Evolutionary conservation across 176 grass and related monocot genomes (phyloP), one percentile per base, ranked within the genome.

Genomic region (Rhipidocladum racemiflorum): DNA sequence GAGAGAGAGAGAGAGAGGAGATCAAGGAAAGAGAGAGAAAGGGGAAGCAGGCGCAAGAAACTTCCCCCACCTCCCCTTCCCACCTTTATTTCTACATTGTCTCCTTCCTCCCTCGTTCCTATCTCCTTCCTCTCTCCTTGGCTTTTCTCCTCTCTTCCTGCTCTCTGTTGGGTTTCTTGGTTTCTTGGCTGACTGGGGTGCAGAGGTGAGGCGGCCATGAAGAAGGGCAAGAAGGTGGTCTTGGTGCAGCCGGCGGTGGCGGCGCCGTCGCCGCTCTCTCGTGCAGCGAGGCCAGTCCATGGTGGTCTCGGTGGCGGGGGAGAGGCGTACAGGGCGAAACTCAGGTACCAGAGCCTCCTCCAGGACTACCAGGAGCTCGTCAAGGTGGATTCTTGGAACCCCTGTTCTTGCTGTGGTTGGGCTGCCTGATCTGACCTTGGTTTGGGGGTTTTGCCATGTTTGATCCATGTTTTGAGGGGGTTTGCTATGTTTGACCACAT

Each of bases 301-400:
- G 46, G 77, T 53, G 23, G 49, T 39, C 15, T 30, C 1, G 59
- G 45, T 17, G 78, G 27, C 18, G 77, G 57, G 2, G 87, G 72
- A 17, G 87, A 79, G 54, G 70, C 61, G 53, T 44, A 61, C 38
- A 85, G 81, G 78, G 81, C 81, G 9, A 64, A 68, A 81, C 70
- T 89, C 38, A 79, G 82, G 81, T 81, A 88, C 74, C 81, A 65
- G 40, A 78, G 69, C 62, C 89, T 94, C 16, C 75, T 94, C 30
- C 89, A 83, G 68, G 92, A 94, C 79, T 94, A 91, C 64, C 67
- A 87, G 81, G 89, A 89, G 34, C 84, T 94, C 61, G 2, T 79
- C 64, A 85, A 94, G 92, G 92, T 94, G 45, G 66, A n/a, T 64
- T 65, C 38, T 38, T 35, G 1, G 34, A 7, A 0, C 45, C 2